Evolutionary conservation across 108 stramenopile genomes (phyloP), one percentile per base, ranked within the genome.

Genomic region (Skeletonema grethae): DNA sequence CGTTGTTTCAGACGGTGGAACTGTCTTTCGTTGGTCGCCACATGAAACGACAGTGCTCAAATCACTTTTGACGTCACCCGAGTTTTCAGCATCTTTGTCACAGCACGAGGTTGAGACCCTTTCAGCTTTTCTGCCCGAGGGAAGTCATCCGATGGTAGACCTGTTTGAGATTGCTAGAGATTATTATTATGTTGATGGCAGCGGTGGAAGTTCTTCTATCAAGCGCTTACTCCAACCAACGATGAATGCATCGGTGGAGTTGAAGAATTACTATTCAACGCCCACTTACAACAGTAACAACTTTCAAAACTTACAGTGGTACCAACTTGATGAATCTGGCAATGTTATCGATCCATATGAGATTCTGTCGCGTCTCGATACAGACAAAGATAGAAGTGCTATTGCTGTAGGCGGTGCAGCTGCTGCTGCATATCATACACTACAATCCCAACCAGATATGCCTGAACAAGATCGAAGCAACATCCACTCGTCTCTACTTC

Each of bases 11-110:
- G 64, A 61, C 20, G 67, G 67, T 25, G 85, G 85, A 20, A 83
- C 85, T 15, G 74, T 85, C 9, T 85, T 85, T 72, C 78, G 75
- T 31, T 85, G 85, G 82, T 79, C 78, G 25, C 20, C 82, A 31
- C 78, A 82, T 38, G 85, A 83, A 69, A 72, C 76, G 70, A 72
- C 75, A 31, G 85, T 85, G 4, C 74, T 85, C 22, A 60, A 65
- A 39, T 48, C 58, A 34, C 55, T 80, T 46, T 57, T 80, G 8
- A 9, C 63, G 24, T 70, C 70, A 5, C 53, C 68, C 3, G 34
- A 61, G 70, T 50, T 57, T 35, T 57, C 73, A 25, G 55, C 69
- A 9, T 71, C 80, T 34, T 67, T 75, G 57, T 71, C 80, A 57
- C 15, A 36, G 10, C 55, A 75, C 16, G 65, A 75, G 68, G 50